A percentile compares a stretch with the other conserved stretches of the same genome.
phyloP scores from a whole-genome alignment of 176 grass and related monocot species.

The Carex littledalei region DNA sequence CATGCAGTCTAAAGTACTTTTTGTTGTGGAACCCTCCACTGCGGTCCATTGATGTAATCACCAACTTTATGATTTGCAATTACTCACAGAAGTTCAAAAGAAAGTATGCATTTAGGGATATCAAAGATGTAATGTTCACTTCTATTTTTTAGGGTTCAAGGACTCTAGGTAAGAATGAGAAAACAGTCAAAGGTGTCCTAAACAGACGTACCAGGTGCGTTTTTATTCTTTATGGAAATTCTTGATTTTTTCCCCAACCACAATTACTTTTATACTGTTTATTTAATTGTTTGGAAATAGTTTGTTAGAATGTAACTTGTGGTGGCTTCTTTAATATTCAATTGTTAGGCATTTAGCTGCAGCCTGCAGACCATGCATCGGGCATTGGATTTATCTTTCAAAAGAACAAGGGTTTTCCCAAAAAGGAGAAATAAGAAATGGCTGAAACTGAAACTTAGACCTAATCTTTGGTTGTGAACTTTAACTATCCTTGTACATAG shows the following conservation, averaged over 20 bases:
- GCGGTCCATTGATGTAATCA: slow-evolving; percentile 25
- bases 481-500: not conserved
- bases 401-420: not conserved
- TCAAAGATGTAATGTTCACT: slow-evolving; percentile 1
- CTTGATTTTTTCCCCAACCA: not conserved
- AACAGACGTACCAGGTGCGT: slow-evolving; percentile 65
- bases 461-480: not conserved
- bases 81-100: not conserved
- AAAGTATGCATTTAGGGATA: not conserved
- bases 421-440: not conserved
- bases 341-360: not conserved
- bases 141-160: slow-evolving; percentile 30
- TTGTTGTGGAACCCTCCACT: slow-evolving; percentile 86
- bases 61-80: slow-evolving; percentile 9
- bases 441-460: not conserved
- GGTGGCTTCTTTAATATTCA: not conserved
- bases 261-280: slow-evolving; percentile 13
- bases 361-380: not conserved
- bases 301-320: not conserved
- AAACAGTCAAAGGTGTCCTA: slow-evolving; percentile 34
- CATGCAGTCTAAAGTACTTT: slow-evolving; percentile 76
- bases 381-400: not conserved
- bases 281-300: not conserved
- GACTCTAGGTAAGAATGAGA: slow-evolving; percentile 8
- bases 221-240: slow-evolving; percentile 1